A percentile compares a stretch with the other conserved stretches of the same genome.
phyloP scores from a whole-genome alignment of 768 basidiomycete species.

The Strobilomyces echinocephalus region DNA sequence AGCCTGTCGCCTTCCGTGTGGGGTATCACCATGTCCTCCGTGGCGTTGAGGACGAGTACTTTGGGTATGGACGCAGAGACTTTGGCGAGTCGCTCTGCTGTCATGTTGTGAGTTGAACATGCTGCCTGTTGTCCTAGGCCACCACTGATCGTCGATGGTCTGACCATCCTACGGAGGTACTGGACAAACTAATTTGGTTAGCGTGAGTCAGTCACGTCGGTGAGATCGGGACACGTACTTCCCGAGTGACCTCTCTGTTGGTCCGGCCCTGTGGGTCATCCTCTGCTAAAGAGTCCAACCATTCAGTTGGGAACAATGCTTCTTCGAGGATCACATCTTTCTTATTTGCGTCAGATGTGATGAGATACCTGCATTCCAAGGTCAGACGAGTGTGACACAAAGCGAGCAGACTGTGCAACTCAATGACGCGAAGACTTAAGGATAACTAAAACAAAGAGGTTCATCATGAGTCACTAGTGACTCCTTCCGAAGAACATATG shows the following conservation, averaged over 20 bases:
- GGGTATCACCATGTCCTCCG: conserved; percentile 55
- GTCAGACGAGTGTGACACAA: conserved; percentile 1
- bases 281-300: conserved; percentile 53
- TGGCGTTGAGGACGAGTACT: conserved; percentile 60
- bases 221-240: conserved; percentile 35
- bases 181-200: not conserved
- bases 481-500: not conserved
- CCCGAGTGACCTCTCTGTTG: conserved; percentile 55
- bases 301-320: conserved; percentile 57
- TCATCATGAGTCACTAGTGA: too few relatives aligned
- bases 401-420: conserved; percentile 16
- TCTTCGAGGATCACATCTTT: conserved; percentile 49
- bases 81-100: conserved; percentile 39
- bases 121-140: conserved; percentile 71
- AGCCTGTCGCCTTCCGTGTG: conserved; percentile 48
- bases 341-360: conserved; percentile 36
- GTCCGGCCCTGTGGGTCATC: conserved; percentile 55
- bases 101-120: conserved; percentile 56
- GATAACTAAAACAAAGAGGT: conserved; percentile 31
- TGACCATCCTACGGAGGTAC: conserved; percentile 45
- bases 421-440: conserved; percentile 35
- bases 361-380: conserved; percentile 29
- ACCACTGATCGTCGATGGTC: conserved; percentile 56
- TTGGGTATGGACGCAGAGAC: conserved; percentile 60
- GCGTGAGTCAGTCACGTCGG: not conserved